Base-by-base conservation (phyloP, 768 basidiomycete genomes). In the Phlegmacium glaucopus region DNA sequence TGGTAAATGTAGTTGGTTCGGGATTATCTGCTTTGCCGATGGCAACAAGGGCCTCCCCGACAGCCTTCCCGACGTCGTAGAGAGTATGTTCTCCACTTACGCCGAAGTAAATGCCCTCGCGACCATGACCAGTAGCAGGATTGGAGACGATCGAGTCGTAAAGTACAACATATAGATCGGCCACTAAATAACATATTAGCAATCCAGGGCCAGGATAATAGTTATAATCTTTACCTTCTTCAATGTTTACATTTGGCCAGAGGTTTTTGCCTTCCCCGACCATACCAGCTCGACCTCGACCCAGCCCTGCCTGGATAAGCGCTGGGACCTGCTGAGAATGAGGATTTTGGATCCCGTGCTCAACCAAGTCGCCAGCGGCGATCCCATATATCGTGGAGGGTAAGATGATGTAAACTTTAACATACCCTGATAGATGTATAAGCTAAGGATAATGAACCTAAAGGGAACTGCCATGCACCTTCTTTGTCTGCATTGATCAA, bases 381-480 rank as follows among this genome's bases (percentile, higher is more conserved):
- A 79, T 62, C 36, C 80, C 82, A 54, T 78, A 87, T 22, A 89
- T 79, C 0, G 82, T 81, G 2, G 74, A 69, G 2, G 80, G 78
- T 9, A 75, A 53, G 22, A 83, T 58, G 10, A 80, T 74, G 58
- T 79, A 75, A 6, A 66, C 70, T 52, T 68, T 74, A 30, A 75
- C 62, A 48, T 79, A 79, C 6, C 75, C 80, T 78, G 6, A 3
- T 29, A 42, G 28, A 12, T 12, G 34, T 15, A 43, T 22, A 36
- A 22, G 36, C 35, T 26, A 6, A 13, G 7, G 13, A 16, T 29
- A 12, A 9, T 28, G 42, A 30, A 17, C 5, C 16, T 3, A 22
- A 36, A 8, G 9, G 30, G 25, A 6, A 22, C 22, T 22, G 15
- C 15, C 6, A 51, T 55, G 42, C 51, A 76, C 79, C 78, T 64